phyloP scores from a whole-genome alignment of 1,284 basidiomycete genomes.

The Apiotrichum domesticum region DNA sequence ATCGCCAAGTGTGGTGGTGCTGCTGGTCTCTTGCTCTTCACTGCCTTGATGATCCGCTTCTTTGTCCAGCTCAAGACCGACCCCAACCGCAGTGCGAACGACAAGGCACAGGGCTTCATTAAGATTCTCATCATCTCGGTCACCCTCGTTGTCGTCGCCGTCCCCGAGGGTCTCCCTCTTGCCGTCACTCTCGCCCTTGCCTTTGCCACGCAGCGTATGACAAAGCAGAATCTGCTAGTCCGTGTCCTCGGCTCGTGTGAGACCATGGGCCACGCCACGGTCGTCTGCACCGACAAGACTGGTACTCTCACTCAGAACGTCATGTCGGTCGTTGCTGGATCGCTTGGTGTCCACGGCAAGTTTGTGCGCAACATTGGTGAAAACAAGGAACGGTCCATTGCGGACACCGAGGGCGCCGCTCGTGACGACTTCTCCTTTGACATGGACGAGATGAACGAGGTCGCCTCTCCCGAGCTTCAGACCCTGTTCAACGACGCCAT shows the following conservation, averaged over 20 bases:
- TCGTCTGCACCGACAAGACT: constrained; percentile 95
- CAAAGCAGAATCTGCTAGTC: constrained; percentile 85
- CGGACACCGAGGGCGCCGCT: constrained; percentile 50
- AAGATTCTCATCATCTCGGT: constrained; percentile 54
- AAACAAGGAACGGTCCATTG: constrained; percentile 69
- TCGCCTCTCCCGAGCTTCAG: constrained; percentile 60
- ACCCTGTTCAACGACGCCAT: constrained; percentile 78
- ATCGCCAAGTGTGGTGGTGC: constrained; percentile 84
- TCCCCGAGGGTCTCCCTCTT: constrained; percentile 92
- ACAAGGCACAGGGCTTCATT: constrained; percentile 72
- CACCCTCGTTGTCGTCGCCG: constrained; percentile 91
- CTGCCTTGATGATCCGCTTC: constrained; percentile 85
- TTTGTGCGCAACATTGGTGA: constrained; percentile 76
- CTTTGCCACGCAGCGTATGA: constrained; percentile 97
- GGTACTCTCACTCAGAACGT: constrained; percentile 80
- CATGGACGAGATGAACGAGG: constrained; percentile 59
- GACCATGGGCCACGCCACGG: constrained; percentile 96
- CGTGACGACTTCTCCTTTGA: constrained; percentile 76
- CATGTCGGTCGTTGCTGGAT: constrained; percentile 95
- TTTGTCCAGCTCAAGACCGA: constrained; percentile 73
- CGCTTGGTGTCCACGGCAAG: constrained; percentile 86
- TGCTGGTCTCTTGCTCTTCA: constrained; percentile 78
- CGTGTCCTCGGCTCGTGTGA: constrained; percentile 94
- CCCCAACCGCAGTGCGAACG: constrained; percentile 58
- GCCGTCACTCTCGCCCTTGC: constrained; percentile 94